Percentiles rank a stretch among this genome's conserved stretches.
Evolutionary conservation across 192 early-diverging fungal species (phyloP).

Genomic region (Dissophora ornata): DNA sequence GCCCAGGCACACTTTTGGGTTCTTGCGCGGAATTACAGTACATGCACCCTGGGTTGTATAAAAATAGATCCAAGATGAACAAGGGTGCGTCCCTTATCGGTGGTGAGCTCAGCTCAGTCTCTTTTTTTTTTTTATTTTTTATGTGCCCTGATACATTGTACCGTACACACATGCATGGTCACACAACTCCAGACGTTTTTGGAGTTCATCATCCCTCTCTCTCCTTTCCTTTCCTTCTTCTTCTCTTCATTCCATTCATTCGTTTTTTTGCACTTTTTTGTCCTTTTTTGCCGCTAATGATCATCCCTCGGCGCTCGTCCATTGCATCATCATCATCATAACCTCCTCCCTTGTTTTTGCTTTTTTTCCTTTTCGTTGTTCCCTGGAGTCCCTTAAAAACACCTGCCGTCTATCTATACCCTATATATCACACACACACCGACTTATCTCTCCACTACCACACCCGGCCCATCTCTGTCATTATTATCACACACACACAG

Average conservation of each 20-base stretch:
- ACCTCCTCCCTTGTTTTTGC: neutral
- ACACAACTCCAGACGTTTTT: too few species aligned
- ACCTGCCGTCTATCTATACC: neutral
- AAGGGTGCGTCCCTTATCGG: too few species aligned
- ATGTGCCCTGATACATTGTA: too few species aligned
- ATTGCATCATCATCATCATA: neutral
- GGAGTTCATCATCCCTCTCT: neutral
- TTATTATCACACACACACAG: neutral
- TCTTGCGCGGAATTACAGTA: too few species aligned
- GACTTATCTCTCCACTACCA: too few species aligned
- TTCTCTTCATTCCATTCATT: neutral
- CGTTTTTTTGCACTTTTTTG: neutral
- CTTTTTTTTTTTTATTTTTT: too few species aligned
- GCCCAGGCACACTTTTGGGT: too few species aligned
- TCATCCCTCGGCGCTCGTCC: neutral
- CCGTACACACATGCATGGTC: too few species aligned
- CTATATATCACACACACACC: neutral
- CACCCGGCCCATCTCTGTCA: neutral
- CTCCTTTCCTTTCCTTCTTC: neutral
- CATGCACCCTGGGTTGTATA: too few species aligned
- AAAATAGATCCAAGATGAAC: too few species aligned
- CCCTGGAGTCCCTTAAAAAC: too few species aligned
- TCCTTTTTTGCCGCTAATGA: slow-evolving; percentile 1
- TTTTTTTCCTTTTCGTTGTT: neutral
- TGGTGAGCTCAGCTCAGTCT: too few species aligned